Evolutionary conservation across 2,329 filamentous ascomycete species (phyloP).

Genomic region (Colletotrichum tropicicola): DNA sequence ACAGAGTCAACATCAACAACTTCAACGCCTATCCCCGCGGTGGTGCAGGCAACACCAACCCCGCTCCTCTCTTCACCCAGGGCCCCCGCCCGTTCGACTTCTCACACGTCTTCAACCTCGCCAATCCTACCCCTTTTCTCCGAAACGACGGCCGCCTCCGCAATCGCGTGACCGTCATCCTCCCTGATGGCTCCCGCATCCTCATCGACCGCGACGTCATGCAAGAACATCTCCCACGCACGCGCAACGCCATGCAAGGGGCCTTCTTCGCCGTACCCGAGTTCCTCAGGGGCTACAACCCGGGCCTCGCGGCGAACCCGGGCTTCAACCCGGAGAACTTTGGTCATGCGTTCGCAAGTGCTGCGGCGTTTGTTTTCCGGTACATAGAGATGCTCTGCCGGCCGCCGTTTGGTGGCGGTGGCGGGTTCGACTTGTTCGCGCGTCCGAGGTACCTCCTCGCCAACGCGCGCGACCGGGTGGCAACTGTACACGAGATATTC

Average conservation of each 20-base stretch:
- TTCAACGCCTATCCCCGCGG: neutral
- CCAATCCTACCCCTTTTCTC: neutral
- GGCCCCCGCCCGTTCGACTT: conserved; percentile 7
- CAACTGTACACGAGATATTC: conserved; percentile 19
- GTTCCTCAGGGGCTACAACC: conserved; percentile 21
- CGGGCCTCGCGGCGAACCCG: neutral
- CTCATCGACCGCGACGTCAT: conserved; percentile 22
- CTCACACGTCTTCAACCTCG: conserved; percentile 9
- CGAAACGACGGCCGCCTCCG: conserved; percentile 10
- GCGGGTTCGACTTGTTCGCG: conserved; percentile 1
- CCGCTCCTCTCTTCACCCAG: neutral
- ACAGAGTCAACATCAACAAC: conserved; percentile 22
- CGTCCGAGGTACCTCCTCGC: conserved; percentile 18
- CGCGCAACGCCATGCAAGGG: conserved; percentile 1
- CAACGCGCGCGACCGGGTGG: conserved; percentile 7
- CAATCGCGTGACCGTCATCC: conserved; percentile 20
- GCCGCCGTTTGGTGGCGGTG: neutral
- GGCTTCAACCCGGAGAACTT: neutral
- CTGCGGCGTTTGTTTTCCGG: conserved; percentile 18
- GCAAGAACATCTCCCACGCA: conserved; percentile 24
- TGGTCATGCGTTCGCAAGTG: neutral
- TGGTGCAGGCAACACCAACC: neutral
- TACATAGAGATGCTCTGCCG: conserved; percentile 16
- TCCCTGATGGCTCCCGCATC: conserved; percentile 9
- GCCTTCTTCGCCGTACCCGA: conserved; percentile 17